Conservation (phyloP, 164 flowering plant genomes). For the Macadamia tetraphylla region DNA sequence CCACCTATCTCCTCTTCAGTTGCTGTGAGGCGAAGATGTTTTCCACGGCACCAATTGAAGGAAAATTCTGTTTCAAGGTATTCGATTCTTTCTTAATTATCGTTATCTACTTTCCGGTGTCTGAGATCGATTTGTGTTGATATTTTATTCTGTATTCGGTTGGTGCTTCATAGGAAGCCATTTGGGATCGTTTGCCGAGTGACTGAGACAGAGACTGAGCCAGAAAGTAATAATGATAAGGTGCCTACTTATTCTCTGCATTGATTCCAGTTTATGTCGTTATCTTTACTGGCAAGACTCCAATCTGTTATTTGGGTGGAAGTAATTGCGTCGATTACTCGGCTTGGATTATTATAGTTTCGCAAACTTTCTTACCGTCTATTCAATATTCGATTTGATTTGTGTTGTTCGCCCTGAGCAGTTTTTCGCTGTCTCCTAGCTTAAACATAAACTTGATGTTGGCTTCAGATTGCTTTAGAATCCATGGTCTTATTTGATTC, state of each 20-base stretch:
- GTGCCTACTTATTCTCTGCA: constrained; percentile 13
- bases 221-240: constrained; percentile 55
- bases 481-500: background rate
- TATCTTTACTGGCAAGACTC: background rate
- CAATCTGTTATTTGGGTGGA: background rate
- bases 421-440: background rate
- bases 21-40: constrained; percentile 11
- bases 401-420: background rate
- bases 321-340: background rate
- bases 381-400: background rate
- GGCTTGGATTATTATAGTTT: too few relatives aligned
- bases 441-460: background rate
- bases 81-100: background rate
- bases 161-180: constrained; percentile 15
- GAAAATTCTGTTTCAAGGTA: constrained; percentile 23
- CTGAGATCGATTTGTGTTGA: background rate
- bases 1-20: constrained; percentile 25
- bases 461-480: background rate
- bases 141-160: constrained; percentile 6
- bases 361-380: too few relatives aligned
- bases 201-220: constrained; percentile 56
- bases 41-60: constrained; percentile 16
- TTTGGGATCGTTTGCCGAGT: constrained; percentile 28
- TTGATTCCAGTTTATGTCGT: background rate
- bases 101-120: too few relatives aligned